phyloP scores from a whole-genome alignment of 1,139 yeast species.

The Taiozyma sp. region DNA sequence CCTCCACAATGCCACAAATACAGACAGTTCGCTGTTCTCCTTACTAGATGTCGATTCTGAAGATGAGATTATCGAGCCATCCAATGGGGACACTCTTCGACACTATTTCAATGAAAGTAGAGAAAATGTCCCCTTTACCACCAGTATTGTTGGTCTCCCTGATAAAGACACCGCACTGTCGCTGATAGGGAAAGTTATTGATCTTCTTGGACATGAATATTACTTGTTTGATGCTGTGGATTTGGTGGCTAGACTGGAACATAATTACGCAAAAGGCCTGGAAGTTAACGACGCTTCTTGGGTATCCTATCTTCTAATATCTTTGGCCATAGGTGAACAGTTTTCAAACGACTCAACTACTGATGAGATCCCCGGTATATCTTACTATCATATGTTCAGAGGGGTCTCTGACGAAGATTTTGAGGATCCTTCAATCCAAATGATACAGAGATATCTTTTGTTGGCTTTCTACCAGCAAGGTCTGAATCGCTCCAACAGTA shows the following conservation, averaged over 20 bases:
- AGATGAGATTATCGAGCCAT: constrained; percentile 9
- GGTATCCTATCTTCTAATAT: constrained; percentile 24
- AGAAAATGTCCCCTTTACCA: not conserved
- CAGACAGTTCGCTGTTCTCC: constrained; percentile 27
- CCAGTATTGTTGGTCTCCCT: constrained; percentile 26
- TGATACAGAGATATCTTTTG: constrained; percentile 41
- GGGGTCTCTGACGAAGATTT: constrained; percentile 36
- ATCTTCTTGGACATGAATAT: constrained; percentile 36
- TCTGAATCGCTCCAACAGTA: constrained; percentile 42
- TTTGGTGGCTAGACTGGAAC: constrained; percentile 25
- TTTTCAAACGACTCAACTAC: constrained; percentile 24
- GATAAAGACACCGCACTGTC: constrained; percentile 27
- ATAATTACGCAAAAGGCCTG: constrained; percentile 26
- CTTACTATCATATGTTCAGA: constrained; percentile 34
- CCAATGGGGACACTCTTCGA: constrained; percentile 4
- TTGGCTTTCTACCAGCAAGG: constrained; percentile 45
- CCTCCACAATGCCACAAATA: constrained; percentile 28
- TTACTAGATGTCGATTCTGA: constrained; percentile 19
- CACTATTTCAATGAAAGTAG: constrained; percentile 5
- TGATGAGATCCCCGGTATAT: constrained; percentile 26
- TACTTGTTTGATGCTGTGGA: constrained; percentile 31
- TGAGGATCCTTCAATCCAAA: constrained; percentile 35
- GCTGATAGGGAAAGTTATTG: constrained; percentile 30
- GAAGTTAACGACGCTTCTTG: constrained; percentile 23
- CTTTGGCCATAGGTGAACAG: constrained; percentile 30